Evolutionary conservation across 2,329 filamentous ascomycete species (phyloP), one percentile per base, ranked within the genome.

Genomic region (Botrytis porri): DNA sequence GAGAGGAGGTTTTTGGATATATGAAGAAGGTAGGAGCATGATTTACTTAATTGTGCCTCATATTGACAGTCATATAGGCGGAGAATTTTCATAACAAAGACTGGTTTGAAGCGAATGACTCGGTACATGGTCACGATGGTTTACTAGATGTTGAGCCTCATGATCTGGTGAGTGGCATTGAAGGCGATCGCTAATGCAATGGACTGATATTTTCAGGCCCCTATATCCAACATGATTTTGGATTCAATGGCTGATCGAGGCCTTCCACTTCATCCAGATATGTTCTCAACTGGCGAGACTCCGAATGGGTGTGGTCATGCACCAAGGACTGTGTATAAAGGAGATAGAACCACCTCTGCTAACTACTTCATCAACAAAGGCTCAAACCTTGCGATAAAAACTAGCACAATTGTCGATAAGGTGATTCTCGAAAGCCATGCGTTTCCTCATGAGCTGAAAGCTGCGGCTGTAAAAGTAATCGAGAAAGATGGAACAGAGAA

Each of bases 1-100:
- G 88, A 6, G 84, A 87, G 6, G 86, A 89, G 35, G 85, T 89
- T 75, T 89, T 87, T 74, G 81, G 80, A 20, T 88, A 86, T 70
- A 89, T 89, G 84, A 83, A 81, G 67, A 89, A 88, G 83, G 84
- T 86, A 59, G 54, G 73, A 51, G 12, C 14, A 63, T 29, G 3
- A 8, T 20, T 37, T 16, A 72, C 35, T 39, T 20, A n/a, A 35
- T 63, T 70, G 12, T 73, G 37, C n/a, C 32, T 10, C 12, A 25
- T 62, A 39, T n/a, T 48, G 16, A 74, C 29, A n/a, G 29, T 39
- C 63, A 6, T 41, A 7, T 65, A 83, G 86, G 82, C 86, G 1
- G 88, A 90, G 75, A 87, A 85, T 3, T 90, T 90, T 76, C 85
- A 89, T 72, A 77, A 80, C 32, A 89, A 89, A 77, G 81, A 85